Percentiles rank a stretch among this genome's conserved stretches.
These are phyloP conservation scores for Pythium dissotocum DNA, from an alignment of 352 stramenopile species.

Conservation along the genomic window DNA sequence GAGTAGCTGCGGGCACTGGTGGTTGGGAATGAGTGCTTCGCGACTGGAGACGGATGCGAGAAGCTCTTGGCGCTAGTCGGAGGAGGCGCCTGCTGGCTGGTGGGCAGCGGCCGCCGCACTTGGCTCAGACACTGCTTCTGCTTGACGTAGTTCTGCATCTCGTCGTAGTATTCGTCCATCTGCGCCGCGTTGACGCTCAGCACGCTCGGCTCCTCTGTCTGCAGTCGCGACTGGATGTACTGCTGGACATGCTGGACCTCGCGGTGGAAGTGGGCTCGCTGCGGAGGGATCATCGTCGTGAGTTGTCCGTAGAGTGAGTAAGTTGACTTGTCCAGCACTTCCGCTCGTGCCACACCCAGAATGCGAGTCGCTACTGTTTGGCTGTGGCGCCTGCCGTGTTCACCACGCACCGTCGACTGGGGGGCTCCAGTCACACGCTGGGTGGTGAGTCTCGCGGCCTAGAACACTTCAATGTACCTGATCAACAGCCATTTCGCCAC, in stretches of 20 bases:
- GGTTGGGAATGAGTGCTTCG: no score
- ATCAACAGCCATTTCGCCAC: not conserved
- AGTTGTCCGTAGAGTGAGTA: not conserved
- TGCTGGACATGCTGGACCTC: conserved; percentile 25
- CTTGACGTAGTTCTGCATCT: conserved; percentile 28
- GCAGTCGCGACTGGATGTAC: conserved; percentile 29
- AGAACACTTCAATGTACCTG: conserved; percentile 12
- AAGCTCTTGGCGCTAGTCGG: not conserved
- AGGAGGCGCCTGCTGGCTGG: not conserved
- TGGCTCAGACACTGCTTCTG: conserved; percentile 24
- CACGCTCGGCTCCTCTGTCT: conserved; percentile 20
- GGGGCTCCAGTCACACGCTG: conserved; percentile 19
- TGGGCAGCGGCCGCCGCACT: conserved; percentile 16
- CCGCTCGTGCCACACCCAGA: not conserved
- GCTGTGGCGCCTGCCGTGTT: not conserved
- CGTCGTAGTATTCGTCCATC: conserved; percentile 28
- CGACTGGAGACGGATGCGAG: not conserved
- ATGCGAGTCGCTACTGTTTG: not conserved
- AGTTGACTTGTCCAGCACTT: not conserved
- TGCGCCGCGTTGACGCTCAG: conserved; percentile 24
- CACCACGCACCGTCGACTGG: not conserved
- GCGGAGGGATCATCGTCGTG: conserved; percentile 19
- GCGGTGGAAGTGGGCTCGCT: conserved; percentile 16
- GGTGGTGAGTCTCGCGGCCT: conserved; percentile 12
- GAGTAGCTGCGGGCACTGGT: not conserved